Conservation (phyloP, 2,329 filamentous ascomycete species). For the Xylariaceae sp. region DNA sequence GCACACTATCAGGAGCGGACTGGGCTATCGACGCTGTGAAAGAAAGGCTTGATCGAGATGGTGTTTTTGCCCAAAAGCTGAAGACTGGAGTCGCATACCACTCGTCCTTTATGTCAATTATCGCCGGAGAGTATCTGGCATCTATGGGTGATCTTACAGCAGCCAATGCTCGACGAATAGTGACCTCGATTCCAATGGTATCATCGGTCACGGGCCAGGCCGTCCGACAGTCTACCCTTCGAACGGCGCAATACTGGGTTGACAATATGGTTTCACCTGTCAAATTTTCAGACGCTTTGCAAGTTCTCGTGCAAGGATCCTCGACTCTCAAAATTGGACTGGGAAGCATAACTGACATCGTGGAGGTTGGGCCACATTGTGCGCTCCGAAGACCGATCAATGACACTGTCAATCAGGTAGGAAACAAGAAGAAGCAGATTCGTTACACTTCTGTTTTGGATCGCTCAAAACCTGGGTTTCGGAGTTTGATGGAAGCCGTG, state of each 20-base stretch:
- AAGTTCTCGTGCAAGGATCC: constrained; percentile 12
- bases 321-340: constrained; percentile 20
- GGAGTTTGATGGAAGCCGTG: constrained; percentile 18
- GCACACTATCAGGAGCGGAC: constrained; percentile 25
- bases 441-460: constrained; percentile 17
- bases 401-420: constrained; percentile 19
- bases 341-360: constrained; percentile 18
- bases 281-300: constrained; percentile 26
- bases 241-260: constrained; percentile 27
- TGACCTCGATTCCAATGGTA: constrained; percentile 19
- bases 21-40: constrained; percentile 21
- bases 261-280: constrained; percentile 32
- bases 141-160: constrained; percentile 21
- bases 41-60: constrained; percentile 16
- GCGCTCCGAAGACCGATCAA: constrained; percentile 25
- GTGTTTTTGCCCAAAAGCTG: constrained; percentile 27
- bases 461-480: constrained; percentile 13
- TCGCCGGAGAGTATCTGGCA: constrained; percentile 19
- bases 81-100: constrained; percentile 27
- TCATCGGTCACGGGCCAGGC: constrained; percentile 18
- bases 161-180: constrained; percentile 1
- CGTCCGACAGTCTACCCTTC: constrained; percentile 6
- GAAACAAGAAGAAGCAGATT: constrained; percentile 13
- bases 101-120: constrained; percentile 19
- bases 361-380: constrained; percentile 29